phyloP scores from a whole-genome alignment of 805 yeast species.

The Zygosaccharomyces pseudorouxii region DNA sequence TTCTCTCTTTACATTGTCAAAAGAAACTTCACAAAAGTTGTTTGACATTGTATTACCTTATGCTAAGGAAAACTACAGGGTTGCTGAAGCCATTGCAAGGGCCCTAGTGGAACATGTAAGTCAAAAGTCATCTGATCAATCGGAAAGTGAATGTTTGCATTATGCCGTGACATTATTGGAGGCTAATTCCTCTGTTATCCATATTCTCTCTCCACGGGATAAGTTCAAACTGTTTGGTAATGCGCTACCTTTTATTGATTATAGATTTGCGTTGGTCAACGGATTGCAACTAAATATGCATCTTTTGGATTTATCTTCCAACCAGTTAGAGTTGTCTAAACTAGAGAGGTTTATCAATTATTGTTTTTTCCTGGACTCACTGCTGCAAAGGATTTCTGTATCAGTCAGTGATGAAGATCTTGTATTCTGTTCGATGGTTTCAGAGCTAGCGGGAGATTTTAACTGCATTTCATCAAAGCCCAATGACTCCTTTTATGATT shows the following conservation, averaged over 20 bases:
- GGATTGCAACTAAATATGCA: conserved; percentile 42
- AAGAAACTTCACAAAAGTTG: conserved; percentile 11
- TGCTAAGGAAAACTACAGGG: conserved; percentile 6
- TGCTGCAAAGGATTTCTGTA: conserved; percentile 17
- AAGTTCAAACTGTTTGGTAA: conserved; percentile 19
- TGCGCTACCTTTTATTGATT: conserved; percentile 34
- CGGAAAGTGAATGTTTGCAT: conserved; percentile 2
- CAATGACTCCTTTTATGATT: conserved; percentile 15
- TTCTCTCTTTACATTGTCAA: conserved; percentile 13
- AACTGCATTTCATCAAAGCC: conserved; percentile 32
- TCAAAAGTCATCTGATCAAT: background rate
- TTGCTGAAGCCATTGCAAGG: conserved; percentile 15
- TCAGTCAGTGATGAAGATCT: conserved; percentile 11
- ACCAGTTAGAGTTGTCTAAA: conserved; percentile 7
- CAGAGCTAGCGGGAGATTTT: conserved; percentile 39
- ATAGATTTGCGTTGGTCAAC: conserved; percentile 44
- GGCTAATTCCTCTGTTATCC: conserved; percentile 9
- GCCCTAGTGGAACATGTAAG: conserved; percentile 15
- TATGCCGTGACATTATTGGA: conserved; percentile 17
- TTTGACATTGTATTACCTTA: conserved; percentile 13
- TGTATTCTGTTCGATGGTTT: conserved; percentile 33
- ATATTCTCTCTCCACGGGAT: conserved; percentile 17
- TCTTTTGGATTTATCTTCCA: conserved; percentile 13
- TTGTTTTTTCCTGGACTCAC: conserved; percentile 25
- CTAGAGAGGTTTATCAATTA: conserved; percentile 22